Conservation (phyloP, 768 basidiomycete genomes). For the Cantharellus anzutake region DNA sequence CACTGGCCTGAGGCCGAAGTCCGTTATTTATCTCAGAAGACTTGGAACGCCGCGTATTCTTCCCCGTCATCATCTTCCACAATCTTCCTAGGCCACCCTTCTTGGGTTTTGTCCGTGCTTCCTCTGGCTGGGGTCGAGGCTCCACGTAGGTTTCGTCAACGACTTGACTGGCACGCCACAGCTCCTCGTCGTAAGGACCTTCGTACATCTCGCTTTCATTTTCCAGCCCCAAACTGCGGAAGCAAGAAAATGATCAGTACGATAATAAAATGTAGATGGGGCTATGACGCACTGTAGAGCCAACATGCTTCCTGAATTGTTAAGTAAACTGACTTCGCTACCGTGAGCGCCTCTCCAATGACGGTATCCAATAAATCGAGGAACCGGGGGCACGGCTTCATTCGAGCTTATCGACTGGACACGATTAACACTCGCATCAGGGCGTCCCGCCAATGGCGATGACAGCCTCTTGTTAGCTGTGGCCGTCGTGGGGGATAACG, state of each 20-base stretch:
- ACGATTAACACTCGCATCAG: background rate
- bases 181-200: conserved; percentile 2
- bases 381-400: conserved; percentile 3
- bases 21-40: conserved; percentile 9
- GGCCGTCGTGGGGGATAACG: background rate
- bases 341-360: conserved; percentile 53
- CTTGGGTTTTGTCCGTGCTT: conserved; percentile 21
- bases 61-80: conserved; percentile 54
- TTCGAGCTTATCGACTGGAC: conserved; percentile 1
- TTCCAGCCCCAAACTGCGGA: conserved; percentile 52
- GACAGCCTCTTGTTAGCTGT: conserved; percentile 3
- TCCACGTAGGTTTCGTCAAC: background rate
- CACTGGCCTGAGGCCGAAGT: conserved; percentile 27
- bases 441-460: background rate
- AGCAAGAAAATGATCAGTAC: background rate
- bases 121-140: background rate
- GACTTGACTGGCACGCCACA: background rate
- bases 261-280: background rate
- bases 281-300: conserved; percentile 62
- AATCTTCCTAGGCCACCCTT: conserved; percentile 65
- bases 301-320: conserved; percentile 69
- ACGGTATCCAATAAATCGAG: conserved; percentile 57
- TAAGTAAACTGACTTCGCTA: conserved; percentile 57
- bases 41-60: conserved; percentile 17
- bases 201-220: conserved; percentile 26